These are phyloP conservation scores for Hypoxylon rickii DNA, from an alignment of 495 filamentous ascomycete genomes.

Conservation along the genomic window DNA sequence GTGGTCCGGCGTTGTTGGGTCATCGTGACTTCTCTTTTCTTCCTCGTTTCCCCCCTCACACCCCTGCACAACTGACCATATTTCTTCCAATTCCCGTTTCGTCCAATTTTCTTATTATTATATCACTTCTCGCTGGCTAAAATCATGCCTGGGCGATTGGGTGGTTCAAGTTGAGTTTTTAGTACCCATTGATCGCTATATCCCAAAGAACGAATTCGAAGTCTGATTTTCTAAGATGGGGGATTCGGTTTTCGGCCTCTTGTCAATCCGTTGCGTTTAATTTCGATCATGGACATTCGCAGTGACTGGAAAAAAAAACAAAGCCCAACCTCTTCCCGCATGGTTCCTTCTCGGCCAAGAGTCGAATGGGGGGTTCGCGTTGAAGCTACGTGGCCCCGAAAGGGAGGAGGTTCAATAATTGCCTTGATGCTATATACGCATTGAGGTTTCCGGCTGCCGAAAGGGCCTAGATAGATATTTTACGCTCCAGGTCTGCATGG, in stretches of 20 bases:
- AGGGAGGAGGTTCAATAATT: not conserved
- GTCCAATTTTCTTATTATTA: slow-evolving; percentile 34
- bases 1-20: slow-evolving; percentile 43
- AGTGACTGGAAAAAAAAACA: too few relatives aligned
- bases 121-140: slow-evolving; percentile 17
- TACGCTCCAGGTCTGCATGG: slow-evolving; percentile 2
- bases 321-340: too few relatives aligned
- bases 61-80: slow-evolving; percentile 31
- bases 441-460: slow-evolving; percentile 3
- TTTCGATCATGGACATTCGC: too few relatives aligned
- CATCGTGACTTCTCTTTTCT: slow-evolving; percentile 35
- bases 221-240: not conserved
- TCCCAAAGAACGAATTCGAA: slow-evolving; percentile 9
- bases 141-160: slow-evolving; percentile 9
- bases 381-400: too few relatives aligned
- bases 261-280: not conserved
- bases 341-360: not conserved
- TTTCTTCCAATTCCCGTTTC: slow-evolving; percentile 25
- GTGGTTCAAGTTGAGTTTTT: slow-evolving; percentile 9
- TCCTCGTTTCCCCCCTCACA: slow-evolving; percentile 10
- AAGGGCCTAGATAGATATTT: slow-evolving; percentile 8
- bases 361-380: too few relatives aligned
- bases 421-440: not conserved
- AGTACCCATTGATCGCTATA: slow-evolving; percentile 21
- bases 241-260: slow-evolving; percentile 4